phyloP scores from a whole-genome alignment of 257 asterid genomes.

The Salvia rosmarinus region DNA sequence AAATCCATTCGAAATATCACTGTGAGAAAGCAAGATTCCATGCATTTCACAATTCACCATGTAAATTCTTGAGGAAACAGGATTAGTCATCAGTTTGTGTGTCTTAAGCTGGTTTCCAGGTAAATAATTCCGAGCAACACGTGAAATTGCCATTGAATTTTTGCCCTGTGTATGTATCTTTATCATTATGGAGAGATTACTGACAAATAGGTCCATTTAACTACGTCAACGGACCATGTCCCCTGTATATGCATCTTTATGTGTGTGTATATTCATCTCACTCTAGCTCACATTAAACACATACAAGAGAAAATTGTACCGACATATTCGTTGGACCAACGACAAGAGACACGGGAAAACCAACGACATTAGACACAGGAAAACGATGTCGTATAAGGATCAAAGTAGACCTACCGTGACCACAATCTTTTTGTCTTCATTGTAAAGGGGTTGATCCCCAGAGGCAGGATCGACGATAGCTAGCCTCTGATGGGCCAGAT shows the following conservation, averaged over 20 bases:
- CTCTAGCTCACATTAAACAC: constrained; percentile 18
- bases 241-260: not conserved
- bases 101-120: not conserved
- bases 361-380: too few species aligned
- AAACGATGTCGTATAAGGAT: not conserved
- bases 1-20: constrained; percentile 15
- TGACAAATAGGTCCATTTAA: not conserved
- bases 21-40: not conserved
- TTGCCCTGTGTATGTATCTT: not conserved
- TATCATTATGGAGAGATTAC: not conserved
- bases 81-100: not conserved
- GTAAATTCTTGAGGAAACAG: not conserved
- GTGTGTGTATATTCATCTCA: not conserved
- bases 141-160: not conserved
- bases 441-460: constrained; percentile 92
- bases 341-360: not conserved
- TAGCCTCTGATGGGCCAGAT: constrained; percentile 84
- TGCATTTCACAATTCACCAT: not conserved
- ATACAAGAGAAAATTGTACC: not conserved
- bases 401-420: constrained; percentile 62
- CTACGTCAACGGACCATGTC: too few species aligned
- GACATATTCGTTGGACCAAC: not conserved
- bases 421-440: constrained; percentile 71
- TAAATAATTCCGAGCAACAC: not conserved
- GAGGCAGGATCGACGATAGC: constrained; percentile 97